Evolutionary conservation across 1,284 basidiomycete species (phyloP).

Genomic region (Boletus sp.): DNA sequence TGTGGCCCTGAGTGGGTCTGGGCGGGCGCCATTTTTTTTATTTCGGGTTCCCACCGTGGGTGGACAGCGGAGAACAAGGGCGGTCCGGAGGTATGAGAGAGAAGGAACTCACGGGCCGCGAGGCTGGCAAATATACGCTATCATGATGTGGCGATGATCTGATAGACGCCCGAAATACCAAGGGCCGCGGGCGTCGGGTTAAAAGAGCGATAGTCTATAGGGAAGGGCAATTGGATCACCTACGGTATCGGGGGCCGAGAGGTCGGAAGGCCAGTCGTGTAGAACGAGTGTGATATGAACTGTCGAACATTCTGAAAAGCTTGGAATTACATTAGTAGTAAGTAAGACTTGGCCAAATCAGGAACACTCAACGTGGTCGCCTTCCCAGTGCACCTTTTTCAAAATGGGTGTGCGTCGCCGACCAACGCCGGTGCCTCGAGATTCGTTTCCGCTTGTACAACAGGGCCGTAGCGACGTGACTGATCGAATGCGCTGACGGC

Average conservation of each 20-base stretch:
- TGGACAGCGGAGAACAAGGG: slow-evolving; percentile 1
- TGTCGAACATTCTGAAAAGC: neutral
- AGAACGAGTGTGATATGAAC: slow-evolving; percentile 9
- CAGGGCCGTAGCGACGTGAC: slow-evolving; percentile 10
- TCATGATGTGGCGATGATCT: slow-evolving; percentile 7
- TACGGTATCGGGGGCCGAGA: slow-evolving; percentile 10
- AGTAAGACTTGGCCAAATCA: slow-evolving; percentile 5
- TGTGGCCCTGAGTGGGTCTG: slow-evolving; percentile 14
- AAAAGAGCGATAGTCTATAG: neutral
- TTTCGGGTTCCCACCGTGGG: neutral
- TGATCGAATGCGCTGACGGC: slow-evolving; percentile 17
- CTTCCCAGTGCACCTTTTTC: slow-evolving; percentile 9
- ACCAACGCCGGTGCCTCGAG: slow-evolving; percentile 25
- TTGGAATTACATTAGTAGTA: slow-evolving; percentile 11
- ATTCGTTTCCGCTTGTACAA: slow-evolving; percentile 22
- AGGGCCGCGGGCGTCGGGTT: slow-evolving; percentile 2
- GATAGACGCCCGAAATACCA: slow-evolving; percentile 11
- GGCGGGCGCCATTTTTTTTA: slow-evolving; percentile 6
- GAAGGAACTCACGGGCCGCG: slow-evolving; percentile 13
- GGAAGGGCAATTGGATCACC: neutral
- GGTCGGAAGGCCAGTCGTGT: neutral
- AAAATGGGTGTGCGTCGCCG: slow-evolving; percentile 4
- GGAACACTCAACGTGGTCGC: slow-evolving; percentile 16
- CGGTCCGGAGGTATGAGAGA: slow-evolving; percentile 14
- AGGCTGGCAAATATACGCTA: slow-evolving; percentile 17